Evolutionary conservation across 768 basidiomycete species (phyloP).

Genomic region (Termitomyces eurrhizus): DNA sequence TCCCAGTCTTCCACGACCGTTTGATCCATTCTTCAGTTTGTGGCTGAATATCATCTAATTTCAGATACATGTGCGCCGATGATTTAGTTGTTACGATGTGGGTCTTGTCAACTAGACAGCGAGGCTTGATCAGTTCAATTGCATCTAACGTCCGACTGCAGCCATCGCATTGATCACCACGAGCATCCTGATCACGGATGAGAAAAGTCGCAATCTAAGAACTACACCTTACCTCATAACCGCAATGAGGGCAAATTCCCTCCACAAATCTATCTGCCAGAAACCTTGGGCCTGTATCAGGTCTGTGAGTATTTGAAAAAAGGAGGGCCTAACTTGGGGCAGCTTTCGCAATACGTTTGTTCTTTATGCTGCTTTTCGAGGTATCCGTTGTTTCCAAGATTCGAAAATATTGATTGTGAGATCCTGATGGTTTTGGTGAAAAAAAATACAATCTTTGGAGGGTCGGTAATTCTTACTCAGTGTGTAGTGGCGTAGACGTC

Average conservation of each 20-base stretch:
- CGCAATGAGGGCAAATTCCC: constrained; percentile 95
- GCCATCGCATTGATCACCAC: constrained; percentile 96
- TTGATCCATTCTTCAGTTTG: constrained; percentile 87
- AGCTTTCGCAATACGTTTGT: constrained; percentile 94
- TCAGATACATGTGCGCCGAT: constrained; percentile 90
- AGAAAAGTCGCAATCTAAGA: background rate
- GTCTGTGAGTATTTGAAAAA: background rate
- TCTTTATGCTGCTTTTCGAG: constrained; percentile 84
- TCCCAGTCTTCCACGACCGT: constrained; percentile 70
- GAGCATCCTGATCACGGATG: constrained; percentile 64
- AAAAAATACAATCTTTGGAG: background rate
- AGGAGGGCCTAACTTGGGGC: constrained; percentile 57
- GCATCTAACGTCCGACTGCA: constrained; percentile 93
- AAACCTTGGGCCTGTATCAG: constrained; percentile 50
- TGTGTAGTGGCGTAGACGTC: constrained; percentile 87
- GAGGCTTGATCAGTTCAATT: constrained; percentile 90
- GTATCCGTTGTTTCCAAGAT: constrained; percentile 72
- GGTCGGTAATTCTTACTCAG: constrained; percentile 53
- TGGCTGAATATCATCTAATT: constrained; percentile 79
- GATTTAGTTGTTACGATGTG: constrained; percentile 73
- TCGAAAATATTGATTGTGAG: constrained; percentile 83
- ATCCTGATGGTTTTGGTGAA: constrained; percentile 49
- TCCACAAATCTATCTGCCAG: constrained; percentile 97
- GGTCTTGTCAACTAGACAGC: constrained; percentile 81
- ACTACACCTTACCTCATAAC: constrained; percentile 57